Conservation (phyloP, 352 stramenopile species). For the Elongisporangium senticosum region DNA sequence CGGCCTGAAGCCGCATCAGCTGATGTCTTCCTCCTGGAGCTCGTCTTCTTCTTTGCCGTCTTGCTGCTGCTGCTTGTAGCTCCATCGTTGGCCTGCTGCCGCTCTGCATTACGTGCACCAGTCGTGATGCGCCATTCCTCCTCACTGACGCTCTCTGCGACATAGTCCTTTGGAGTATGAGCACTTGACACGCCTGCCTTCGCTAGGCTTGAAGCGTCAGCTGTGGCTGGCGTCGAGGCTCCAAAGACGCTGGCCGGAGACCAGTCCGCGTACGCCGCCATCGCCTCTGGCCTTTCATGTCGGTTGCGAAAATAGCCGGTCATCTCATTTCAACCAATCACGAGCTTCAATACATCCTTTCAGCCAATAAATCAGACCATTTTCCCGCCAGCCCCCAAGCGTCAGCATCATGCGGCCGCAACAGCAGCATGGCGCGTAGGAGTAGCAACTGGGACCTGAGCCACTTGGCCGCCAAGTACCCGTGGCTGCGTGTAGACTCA, state of each 20-base stretch:
- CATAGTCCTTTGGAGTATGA: neutral
- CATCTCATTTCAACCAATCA: neutral
- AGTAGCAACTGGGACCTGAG: constrained; percentile 39
- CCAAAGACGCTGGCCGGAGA: constrained; percentile 42
- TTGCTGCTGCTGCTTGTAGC: neutral
- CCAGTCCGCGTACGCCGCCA: constrained; percentile 23
- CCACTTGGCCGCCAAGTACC: constrained; percentile 61
- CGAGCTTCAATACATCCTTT: neutral
- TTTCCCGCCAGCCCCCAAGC: neutral
- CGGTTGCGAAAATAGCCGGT: neutral
- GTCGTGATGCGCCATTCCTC: neutral
- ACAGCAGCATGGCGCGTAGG: constrained; percentile 4
- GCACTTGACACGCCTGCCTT: neutral
- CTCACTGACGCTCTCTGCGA: neutral
- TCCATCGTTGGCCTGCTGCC: neutral
- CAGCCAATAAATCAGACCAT: neutral
- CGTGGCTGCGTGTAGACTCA: constrained; percentile 64
- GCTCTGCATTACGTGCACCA: neutral
- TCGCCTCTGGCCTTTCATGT: neutral
- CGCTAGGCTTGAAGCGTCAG: neutral
- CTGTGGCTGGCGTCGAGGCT: constrained; percentile 4
- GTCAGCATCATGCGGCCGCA: constrained; percentile 14
- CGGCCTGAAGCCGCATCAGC: neutral
- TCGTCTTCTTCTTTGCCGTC: neutral
- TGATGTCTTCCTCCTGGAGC: neutral